phyloP scores from a whole-genome alignment of 2,329 filamentous ascomycete genomes.

The Hysterium pulicare region DNA sequence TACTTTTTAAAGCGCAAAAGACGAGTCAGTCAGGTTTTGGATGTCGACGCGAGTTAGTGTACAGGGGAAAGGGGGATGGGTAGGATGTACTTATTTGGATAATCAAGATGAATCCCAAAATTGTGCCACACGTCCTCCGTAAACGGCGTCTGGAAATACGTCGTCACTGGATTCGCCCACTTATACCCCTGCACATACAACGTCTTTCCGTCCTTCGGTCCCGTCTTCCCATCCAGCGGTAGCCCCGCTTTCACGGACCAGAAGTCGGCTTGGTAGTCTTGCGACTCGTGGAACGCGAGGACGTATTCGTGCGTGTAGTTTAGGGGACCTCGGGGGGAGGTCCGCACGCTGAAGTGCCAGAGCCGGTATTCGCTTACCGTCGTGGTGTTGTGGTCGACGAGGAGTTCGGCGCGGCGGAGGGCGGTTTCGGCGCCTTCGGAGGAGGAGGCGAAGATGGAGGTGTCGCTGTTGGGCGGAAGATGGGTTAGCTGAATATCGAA shows the following conservation, averaged over 20 bases:
- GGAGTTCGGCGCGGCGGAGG: constrained; percentile 5
- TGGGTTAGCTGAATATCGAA: too few species aligned
- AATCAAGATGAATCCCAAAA: too few species aligned
- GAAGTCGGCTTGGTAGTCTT: constrained; percentile 7
- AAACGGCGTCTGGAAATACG: too few species aligned
- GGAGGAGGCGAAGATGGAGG: constrained; percentile 4
- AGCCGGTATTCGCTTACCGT: constrained; percentile 1
- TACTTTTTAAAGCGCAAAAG: too few species aligned
- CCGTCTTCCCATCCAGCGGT: not conserved
- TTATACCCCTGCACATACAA: constrained; percentile 6
- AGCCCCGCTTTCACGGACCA: constrained; percentile 2
- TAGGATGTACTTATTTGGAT: too few species aligned
- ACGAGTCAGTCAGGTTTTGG: too few species aligned
- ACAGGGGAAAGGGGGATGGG: too few species aligned
- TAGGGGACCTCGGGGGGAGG: constrained; percentile 1
- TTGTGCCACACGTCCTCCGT: too few species aligned
- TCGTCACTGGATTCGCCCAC: constrained; percentile 2
- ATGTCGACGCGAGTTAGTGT: too few species aligned
- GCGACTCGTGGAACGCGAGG: constrained; percentile 5
- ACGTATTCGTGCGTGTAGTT: constrained; percentile 6
- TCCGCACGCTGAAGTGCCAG: constrained; percentile 2
- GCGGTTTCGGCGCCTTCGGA: constrained; percentile 6
- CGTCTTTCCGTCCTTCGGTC: not conserved
- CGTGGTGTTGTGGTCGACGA: constrained; percentile 3
- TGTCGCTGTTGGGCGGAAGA: too few species aligned